Evolutionary conservation across 352 stramenopile genomes (phyloP), one percentile per base, ranked within the genome.

Genomic region (Phytophthora constricta): DNA sequence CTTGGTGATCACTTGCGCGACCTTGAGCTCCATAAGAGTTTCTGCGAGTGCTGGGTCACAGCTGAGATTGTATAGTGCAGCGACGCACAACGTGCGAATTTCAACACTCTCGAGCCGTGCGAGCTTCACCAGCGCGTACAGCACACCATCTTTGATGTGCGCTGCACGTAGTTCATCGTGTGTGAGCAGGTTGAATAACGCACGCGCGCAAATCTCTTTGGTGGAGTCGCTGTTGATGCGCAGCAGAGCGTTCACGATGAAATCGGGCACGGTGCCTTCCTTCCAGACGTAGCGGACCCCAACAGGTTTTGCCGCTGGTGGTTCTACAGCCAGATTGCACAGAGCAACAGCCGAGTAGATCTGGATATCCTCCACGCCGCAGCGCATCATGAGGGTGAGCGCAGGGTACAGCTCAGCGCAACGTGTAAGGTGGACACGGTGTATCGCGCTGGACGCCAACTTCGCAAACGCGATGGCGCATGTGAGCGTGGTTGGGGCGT

Each of bases 61-160:
- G 27, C 84, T 92, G 28, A 96, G 65, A 56, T 96, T 96, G 76
- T 96, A 96, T 11, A 96, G 74, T 5, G 85, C 86, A 8, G 82
- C 76, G 19, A 95, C 85, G 27, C 87, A 96, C 37, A 96, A 70
- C 13, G 77, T 87, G 3, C 86, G 85, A 45, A 94, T 96, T 56
- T 91, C 80, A 47, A 90, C 78, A 45, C 87, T 95, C 46, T 96
- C 87, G 8, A 95, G 83, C 2, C 89, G 70, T 10, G 86, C 87
- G 1, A 96, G 82, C 58, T 96, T 96, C 27, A 96, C 80, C 4
- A 96, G 79, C n/a, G 89, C 89, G 65, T 95, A 96, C 47, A 96
- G 34, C 16, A 96, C 87, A 22, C 89, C 89, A 27, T 93, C 86
- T 42, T 94, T 93, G 58, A 96, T 92, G 71, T 95, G 90, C 16